Percentiles rank a stretch among this genome's conserved stretches.
phyloP scores from a whole-genome alignment of 306 rosid genomes.

The Alnus glutinosa region DNA sequence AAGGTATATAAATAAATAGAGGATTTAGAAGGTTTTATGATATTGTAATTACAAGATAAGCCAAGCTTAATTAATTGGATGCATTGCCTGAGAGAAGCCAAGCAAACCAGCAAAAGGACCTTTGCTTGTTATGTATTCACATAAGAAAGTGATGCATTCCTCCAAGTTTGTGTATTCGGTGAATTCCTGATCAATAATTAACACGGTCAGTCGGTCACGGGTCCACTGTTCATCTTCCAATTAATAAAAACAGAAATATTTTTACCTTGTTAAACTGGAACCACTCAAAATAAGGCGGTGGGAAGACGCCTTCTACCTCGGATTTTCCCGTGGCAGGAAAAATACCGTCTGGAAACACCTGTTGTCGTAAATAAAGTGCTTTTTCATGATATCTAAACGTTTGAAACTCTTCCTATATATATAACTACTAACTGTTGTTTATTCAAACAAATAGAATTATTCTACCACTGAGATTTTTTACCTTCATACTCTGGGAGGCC shows the following conservation, averaged over 20 bases:
- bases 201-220: background rate
- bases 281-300: conserved; percentile 91
- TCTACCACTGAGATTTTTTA: background rate
- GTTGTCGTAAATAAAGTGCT: background rate
- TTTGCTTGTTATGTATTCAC: conserved; percentile 71
- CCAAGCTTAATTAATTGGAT: background rate
- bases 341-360: conserved; percentile 76
- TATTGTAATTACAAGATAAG: background rate
- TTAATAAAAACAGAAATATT: background rate
- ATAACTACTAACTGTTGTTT: background rate
- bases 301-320: conserved; percentile 80
- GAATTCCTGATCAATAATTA: conserved; percentile 50
- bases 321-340: conserved; percentile 89
- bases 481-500: too few species aligned
- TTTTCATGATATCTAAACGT: background rate
- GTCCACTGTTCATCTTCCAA: too few species aligned
- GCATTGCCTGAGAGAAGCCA: conserved; percentile 73
- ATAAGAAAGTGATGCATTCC: conserved; percentile 64
- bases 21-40: too few species aligned
- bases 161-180: conserved; percentile 77
- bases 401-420: background rate
- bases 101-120: conserved; percentile 87
- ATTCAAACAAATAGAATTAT: background rate
- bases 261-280: conserved; percentile 76
- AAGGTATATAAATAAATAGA: background rate